Conservation (phyloP, 768 basidiomycete species). For the Exsudoporus frostii region DNA sequence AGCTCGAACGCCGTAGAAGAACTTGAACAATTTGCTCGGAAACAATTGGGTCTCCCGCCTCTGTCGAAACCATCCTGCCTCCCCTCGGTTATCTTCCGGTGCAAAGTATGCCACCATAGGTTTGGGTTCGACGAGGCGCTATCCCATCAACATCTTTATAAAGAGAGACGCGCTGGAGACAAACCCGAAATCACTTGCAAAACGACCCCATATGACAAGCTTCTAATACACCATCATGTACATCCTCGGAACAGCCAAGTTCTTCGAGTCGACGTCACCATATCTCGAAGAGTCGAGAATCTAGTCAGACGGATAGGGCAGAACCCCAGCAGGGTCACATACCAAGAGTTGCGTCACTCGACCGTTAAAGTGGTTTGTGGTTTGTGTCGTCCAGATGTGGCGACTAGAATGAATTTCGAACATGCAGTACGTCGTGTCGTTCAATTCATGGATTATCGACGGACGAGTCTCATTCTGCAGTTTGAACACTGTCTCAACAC, state of each 20-base stretch:
- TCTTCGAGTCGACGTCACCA: conserved; percentile 6
- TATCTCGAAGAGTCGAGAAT: conserved; percentile 6
- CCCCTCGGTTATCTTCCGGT: conserved; percentile 11
- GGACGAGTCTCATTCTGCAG: background rate
- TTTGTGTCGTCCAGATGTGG: background rate
- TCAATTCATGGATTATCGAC: background rate
- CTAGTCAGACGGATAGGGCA: conserved; percentile 7
- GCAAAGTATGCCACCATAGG: conserved; percentile 1
- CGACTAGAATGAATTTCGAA: conserved; percentile 2
- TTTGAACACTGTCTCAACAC: conserved; percentile 3
- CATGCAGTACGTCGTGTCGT: conserved; percentile 1
- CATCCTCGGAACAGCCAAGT: background rate
- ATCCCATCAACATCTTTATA: conserved; percentile 7
- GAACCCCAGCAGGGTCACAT: background rate
- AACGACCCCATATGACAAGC: background rate
- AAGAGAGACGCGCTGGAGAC: background rate
- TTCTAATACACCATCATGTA: background rate
- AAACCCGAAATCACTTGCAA: background rate
- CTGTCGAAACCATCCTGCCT: conserved; percentile 4
- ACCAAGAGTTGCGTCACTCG: conserved; percentile 1
- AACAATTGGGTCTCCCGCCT: background rate
- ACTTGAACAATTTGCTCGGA: conserved; percentile 6
- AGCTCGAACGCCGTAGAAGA: conserved; percentile 7
- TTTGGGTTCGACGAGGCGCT: conserved; percentile 5
- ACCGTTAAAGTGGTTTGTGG: conserved; percentile 4